A percentile compares a stretch with the other conserved stretches of the same genome.
phyloP scores from a whole-genome alignment of 2,329 filamentous ascomycete genomes.

The Xylariaceae sp. region DNA sequence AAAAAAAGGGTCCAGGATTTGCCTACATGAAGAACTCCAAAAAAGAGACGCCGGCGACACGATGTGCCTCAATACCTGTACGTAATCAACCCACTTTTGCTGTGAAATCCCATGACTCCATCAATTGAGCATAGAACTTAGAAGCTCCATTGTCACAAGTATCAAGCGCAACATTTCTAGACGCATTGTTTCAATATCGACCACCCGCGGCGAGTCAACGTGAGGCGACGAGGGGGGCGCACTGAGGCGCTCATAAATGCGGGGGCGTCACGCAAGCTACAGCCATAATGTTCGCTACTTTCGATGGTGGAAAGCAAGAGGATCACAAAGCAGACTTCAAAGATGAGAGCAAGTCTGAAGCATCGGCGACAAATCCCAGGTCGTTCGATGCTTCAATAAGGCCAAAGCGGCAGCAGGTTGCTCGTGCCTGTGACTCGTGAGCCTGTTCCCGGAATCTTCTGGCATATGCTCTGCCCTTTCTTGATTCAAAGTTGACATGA shows the following conservation, averaged over 20 bases:
- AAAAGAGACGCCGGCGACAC: too few relatives aligned
- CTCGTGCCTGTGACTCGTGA: constrained; percentile 34
- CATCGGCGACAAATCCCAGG: constrained; percentile 3
- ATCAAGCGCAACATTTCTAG: too few relatives aligned
- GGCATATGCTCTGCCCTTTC: constrained; percentile 1
- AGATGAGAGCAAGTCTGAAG: constrained; percentile 8
- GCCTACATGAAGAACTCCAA: too few relatives aligned
- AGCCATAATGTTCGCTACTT: constrained; percentile 10
- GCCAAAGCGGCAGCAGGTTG: constrained; percentile 24
- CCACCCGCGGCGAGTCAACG: neutral
- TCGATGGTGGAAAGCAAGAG: neutral
- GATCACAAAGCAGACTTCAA: constrained; percentile 5
- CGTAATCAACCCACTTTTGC: too few relatives aligned
- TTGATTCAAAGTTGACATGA: constrained; percentile 2
- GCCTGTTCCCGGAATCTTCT: constrained; percentile 8
- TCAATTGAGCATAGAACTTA: too few relatives aligned
- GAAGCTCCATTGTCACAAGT: too few relatives aligned
- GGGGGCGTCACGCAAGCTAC: neutral
- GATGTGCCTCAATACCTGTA: too few relatives aligned
- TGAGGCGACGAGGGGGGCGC: neutral
- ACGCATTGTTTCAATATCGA: too few relatives aligned
- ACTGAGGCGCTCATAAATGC: neutral
- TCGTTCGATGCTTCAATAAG: constrained; percentile 19
- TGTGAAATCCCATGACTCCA: too few relatives aligned
- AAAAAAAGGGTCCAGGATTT: too few relatives aligned